phyloP scores from a whole-genome alignment of 768 basidiomycete species.

The Collybia sp. region DNA sequence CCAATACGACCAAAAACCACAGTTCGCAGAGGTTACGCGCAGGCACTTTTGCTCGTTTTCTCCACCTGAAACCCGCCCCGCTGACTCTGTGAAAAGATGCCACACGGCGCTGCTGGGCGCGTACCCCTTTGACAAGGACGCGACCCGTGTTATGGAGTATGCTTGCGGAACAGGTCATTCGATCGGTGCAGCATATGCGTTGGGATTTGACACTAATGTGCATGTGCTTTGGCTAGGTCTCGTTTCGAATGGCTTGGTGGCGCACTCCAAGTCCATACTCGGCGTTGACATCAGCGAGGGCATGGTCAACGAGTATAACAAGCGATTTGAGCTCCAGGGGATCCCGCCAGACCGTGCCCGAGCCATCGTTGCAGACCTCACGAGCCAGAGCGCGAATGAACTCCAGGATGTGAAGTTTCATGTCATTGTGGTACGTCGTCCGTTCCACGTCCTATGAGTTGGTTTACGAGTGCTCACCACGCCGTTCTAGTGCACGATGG shows the following conservation, averaged over 20 bases:
- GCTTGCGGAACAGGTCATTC: constrained; percentile 65
- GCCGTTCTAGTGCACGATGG: constrained; percentile 46
- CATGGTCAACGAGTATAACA: constrained; percentile 66
- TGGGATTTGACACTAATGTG: neutral
- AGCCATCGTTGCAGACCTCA: constrained; percentile 49
- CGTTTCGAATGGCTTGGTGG: constrained; percentile 55
- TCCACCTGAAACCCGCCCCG: neutral
- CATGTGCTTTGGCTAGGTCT: constrained; percentile 37
- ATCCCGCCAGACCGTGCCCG: constrained; percentile 62
- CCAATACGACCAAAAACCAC: constrained; percentile 7
- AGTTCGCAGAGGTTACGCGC: too few species aligned
- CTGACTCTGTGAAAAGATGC: constrained; percentile 31
- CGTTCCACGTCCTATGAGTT: neutral
- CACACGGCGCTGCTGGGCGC: constrained; percentile 10
- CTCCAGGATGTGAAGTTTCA: constrained; percentile 58
- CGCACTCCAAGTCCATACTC: constrained; percentile 56
- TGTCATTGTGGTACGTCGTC: constrained; percentile 55
- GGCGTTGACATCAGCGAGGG: constrained; percentile 75
- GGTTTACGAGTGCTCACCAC: neutral
- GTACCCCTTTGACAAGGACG: constrained; percentile 49
- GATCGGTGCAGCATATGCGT: neutral
- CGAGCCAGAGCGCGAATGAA: constrained; percentile 36
- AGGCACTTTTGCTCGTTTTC: neutral
- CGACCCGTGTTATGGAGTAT: constrained; percentile 63
- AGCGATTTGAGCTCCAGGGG: constrained; percentile 52